Evolutionary conservation across 2,329 filamentous ascomycete genomes (phyloP).

Genomic region (Eutypella sp.): DNA sequence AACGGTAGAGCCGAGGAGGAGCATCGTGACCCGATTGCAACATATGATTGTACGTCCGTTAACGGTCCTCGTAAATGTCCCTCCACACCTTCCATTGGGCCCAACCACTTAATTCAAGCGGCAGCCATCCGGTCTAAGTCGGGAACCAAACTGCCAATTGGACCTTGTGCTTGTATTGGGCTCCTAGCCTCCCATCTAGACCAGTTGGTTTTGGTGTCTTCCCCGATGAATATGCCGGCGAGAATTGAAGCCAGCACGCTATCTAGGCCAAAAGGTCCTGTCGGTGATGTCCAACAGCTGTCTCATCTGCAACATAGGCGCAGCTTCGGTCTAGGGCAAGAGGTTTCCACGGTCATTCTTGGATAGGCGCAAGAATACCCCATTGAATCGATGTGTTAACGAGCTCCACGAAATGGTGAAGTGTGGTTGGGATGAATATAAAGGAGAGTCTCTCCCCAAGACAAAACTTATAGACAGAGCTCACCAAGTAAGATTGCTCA

Average conservation of each 20-base stretch:
- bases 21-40: neutral
- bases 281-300: neutral
- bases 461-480: too few relatives aligned
- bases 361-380: too few relatives aligned
- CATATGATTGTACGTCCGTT: neutral
- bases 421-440: too few relatives aligned
- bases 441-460: too few relatives aligned
- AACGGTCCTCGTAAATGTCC: neutral
- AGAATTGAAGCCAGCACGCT: neutral
- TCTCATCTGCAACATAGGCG: neutral
- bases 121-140: neutral
- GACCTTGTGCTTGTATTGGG: neutral
- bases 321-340: too few relatives aligned
- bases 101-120: neutral
- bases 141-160: neutral
- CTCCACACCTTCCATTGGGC: neutral
- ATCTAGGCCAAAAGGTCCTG: neutral
- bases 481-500: too few relatives aligned
- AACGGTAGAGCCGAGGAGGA: neutral
- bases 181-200: neutral
- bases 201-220: neutral
- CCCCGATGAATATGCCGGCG: neutral
- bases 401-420: too few relatives aligned
- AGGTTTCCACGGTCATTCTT: too few relatives aligned
- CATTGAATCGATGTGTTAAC: too few relatives aligned